Percentiles rank a stretch among this genome's conserved stretches.
Conservation (phyloP, 1,284 basidiomycete species). For the Apiotrichum sp. region DNA sequence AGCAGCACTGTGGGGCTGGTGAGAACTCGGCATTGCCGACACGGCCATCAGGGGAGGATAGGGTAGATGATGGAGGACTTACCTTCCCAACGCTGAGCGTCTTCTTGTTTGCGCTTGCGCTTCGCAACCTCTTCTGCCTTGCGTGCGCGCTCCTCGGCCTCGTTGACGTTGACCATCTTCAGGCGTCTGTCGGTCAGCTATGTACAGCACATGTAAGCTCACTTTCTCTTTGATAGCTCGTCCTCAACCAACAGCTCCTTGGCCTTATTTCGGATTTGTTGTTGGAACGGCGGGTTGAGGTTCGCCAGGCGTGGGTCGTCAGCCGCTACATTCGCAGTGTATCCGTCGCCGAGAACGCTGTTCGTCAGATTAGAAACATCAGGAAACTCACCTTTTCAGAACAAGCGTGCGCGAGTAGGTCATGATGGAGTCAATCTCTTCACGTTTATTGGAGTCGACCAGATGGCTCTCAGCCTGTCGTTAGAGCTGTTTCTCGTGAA, state of each 20-base stretch:
- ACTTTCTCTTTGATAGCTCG: slow-evolving; percentile 50
- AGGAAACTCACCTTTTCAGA: slow-evolving; percentile 38
- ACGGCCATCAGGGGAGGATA: background rate
- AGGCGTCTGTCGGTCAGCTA: slow-evolving; percentile 5
- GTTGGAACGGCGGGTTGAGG: slow-evolving; percentile 47
- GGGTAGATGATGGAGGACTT: slow-evolving; percentile 15
- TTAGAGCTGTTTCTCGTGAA: slow-evolving; percentile 1
- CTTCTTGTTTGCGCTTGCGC: slow-evolving; percentile 50
- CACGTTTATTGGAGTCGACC: slow-evolving; percentile 33
- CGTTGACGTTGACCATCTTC: slow-evolving; percentile 52
- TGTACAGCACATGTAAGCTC: slow-evolving; percentile 10
- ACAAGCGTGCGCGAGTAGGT: slow-evolving; percentile 38
- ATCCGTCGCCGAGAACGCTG: slow-evolving; percentile 36
- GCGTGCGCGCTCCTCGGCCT: slow-evolving; percentile 52
- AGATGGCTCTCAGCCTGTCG: slow-evolving; percentile 44
- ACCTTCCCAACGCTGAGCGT: slow-evolving; percentile 53
- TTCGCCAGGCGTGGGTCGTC: slow-evolving; percentile 45
- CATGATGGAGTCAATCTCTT: slow-evolving; percentile 47
- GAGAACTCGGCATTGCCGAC: background rate
- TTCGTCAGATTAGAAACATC: background rate
- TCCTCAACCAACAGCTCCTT: slow-evolving; percentile 55
- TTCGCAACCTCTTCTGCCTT: slow-evolving; percentile 48
- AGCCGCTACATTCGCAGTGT: slow-evolving; percentile 43
- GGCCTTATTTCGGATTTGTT: slow-evolving; percentile 49
- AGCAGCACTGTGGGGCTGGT: slow-evolving; percentile 3